A percentile compares a stretch with the other conserved stretches of the same genome.
Evolutionary conservation across 768 basidiomycete species (phyloP).

Genomic region (Lentinula aciculospora): DNA sequence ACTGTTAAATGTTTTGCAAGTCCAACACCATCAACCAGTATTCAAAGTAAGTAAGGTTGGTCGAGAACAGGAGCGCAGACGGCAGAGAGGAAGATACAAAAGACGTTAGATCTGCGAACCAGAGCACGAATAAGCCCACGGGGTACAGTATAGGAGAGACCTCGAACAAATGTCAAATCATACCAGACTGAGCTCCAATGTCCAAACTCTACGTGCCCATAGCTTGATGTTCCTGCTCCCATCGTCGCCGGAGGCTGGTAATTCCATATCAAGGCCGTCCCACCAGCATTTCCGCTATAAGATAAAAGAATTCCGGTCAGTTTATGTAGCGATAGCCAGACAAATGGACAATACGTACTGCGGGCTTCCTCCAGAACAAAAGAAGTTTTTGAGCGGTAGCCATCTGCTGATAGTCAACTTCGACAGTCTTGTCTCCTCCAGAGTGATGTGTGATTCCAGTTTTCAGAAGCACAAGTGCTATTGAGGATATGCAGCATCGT

Average conservation of each 20-base stretch:
- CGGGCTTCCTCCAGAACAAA: conserved; percentile 98
- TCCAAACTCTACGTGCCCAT: conserved; percentile 98
- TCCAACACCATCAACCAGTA: not conserved
- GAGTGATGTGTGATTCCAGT: conserved; percentile 87
- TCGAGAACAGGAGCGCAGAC: not conserved
- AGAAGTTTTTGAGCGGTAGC: conserved; percentile 95
- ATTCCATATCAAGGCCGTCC: conserved; percentile 91
- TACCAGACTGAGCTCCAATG: conserved; percentile 92
- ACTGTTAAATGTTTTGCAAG: not conserved
- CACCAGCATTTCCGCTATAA: conserved; percentile 98
- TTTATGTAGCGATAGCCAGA: not conserved
- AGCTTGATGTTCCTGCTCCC: conserved; percentile 67
- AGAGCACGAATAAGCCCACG: not conserved
- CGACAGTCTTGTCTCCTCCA: conserved; percentile 64
- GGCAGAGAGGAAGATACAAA: not conserved
- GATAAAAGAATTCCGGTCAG: conserved; percentile 7
- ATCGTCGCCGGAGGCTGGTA: conserved; percentile 53
- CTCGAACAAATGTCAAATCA: conserved; percentile 16
- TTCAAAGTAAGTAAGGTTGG: not conserved
- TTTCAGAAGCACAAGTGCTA: conserved; percentile 94
- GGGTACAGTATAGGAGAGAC: too few species aligned
- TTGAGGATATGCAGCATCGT: conserved; percentile 96
- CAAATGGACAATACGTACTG: conserved; percentile 52
- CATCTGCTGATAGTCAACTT: conserved; percentile 90
- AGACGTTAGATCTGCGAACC: not conserved